A percentile compares a stretch with the other conserved stretches of the same genome.
Evolutionary conservation across 2,329 filamentous ascomycete genomes (phyloP).

Genomic region (Diplodia intermedia): DNA sequence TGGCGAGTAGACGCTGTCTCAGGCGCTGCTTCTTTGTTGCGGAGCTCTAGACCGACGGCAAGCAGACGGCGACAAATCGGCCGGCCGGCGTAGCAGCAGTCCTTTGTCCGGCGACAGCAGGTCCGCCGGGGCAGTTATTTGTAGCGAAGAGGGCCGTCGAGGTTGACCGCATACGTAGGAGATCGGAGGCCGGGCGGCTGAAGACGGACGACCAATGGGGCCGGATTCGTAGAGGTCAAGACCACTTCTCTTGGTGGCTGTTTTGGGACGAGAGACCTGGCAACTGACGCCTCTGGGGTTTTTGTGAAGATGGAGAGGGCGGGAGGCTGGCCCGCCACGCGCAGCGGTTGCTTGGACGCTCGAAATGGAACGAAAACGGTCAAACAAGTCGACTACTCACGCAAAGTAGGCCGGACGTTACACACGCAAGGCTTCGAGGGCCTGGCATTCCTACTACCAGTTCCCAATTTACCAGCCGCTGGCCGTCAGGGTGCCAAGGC

Average conservation of each 20-base stretch:
- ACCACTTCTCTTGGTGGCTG: conserved; percentile 43
- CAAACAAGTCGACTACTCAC: conserved; percentile 24
- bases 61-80: conserved; percentile 43
- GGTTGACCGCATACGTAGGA: conserved; percentile 45
- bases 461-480: conserved; percentile 32
- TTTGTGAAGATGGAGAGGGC: conserved; percentile 29
- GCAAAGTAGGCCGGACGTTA: conserved; percentile 26
- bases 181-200: conserved; percentile 44
- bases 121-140: conserved; percentile 46
- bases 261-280: conserved; percentile 42
- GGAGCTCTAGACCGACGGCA: conserved; percentile 37
- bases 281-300: conserved; percentile 28
- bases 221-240: conserved; percentile 47
- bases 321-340: conserved; percentile 29
- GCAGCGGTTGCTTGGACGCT: conserved; percentile 33
- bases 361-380: conserved; percentile 34
- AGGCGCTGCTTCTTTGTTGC: conserved; percentile 45
- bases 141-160: conserved; percentile 47
- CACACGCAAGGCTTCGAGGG: conserved; percentile 32
- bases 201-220: conserved; percentile 49
- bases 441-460: conserved; percentile 32
- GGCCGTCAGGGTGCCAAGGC: conserved; percentile 29
- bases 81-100: conserved; percentile 38
- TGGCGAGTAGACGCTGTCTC: conserved; percentile 45
- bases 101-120: conserved; percentile 47